phyloP scores from a whole-genome alignment of 1,284 basidiomycete genomes.

The Ceratobasidium sp. region DNA sequence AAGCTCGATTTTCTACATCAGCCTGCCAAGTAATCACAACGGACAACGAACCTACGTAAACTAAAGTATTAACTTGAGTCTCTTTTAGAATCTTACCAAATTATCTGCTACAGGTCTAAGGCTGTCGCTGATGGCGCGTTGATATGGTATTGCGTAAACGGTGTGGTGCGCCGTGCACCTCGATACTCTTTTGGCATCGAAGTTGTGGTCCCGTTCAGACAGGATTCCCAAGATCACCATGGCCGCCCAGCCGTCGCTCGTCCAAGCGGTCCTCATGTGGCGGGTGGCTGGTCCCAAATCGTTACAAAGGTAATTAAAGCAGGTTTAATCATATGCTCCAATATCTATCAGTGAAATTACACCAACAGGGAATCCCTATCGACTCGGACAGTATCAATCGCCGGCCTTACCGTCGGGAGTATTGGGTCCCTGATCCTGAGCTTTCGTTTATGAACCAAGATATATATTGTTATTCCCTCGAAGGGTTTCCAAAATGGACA shows the following conservation, averaged over 20 bases:
- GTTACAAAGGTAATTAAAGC: conserved; percentile 3
- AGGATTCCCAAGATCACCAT: not conserved
- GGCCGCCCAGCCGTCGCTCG: not conserved
- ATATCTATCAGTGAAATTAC: not conserved
- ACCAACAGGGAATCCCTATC: not conserved
- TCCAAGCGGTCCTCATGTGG: not conserved
- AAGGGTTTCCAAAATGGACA: conserved; percentile 1
- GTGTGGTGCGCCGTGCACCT: conserved; percentile 17
- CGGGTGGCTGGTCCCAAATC: conserved; percentile 26
- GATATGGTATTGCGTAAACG: conserved; percentile 23
- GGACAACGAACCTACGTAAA: conserved; percentile 17
- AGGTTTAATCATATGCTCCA: not conserved
- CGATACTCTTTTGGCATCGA: conserved; percentile 35
- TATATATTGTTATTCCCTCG: not conserved
- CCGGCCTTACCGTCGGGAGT: not conserved
- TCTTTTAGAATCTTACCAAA: not conserved
- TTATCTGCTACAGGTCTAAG: conserved; percentile 37
- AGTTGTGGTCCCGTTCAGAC: conserved; percentile 1
- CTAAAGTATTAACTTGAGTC: not conserved
- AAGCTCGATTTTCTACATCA: not conserved
- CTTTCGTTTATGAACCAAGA: not conserved
- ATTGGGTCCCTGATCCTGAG: not conserved
- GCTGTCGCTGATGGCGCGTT: too few relatives aligned
- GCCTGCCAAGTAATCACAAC: conserved; percentile 6
- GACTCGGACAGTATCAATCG: conserved; percentile 19